Evolutionary conservation across 768 basidiomycete species (phyloP).

Genomic region (Brasilioporus rufonigricans): DNA sequence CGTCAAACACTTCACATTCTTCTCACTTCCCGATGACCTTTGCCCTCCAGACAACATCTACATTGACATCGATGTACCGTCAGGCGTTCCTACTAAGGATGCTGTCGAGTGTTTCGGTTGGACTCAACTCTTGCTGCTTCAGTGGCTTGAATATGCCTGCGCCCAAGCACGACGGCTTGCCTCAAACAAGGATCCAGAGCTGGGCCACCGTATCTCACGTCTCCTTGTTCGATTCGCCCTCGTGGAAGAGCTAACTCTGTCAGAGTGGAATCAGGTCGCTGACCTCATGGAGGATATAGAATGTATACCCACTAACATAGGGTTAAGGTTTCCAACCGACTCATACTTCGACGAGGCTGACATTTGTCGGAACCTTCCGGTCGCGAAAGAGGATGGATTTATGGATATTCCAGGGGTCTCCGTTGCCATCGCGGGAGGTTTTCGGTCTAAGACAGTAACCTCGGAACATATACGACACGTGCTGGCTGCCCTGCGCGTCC

Average conservation of each 20-base stretch:
- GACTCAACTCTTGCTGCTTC: conserved; percentile 64
- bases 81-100: conserved; percentile 44
- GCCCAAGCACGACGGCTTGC: conserved; percentile 28
- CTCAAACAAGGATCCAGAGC: conserved; percentile 23
- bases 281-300: conserved; percentile 46
- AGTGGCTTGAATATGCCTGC: conserved; percentile 70
- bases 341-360: conserved; percentile 85
- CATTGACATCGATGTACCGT: conserved; percentile 57
- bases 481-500: neutral
- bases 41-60: conserved; percentile 75
- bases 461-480: conserved; percentile 2
- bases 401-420: neutral
- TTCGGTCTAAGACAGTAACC: neutral
- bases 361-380: conserved; percentile 48
- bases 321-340: conserved; percentile 65
- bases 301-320: conserved; percentile 73
- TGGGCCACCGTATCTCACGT: conserved; percentile 55
- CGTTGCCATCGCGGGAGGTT: neutral
- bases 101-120: conserved; percentile 59
- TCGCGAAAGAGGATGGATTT: conserved; percentile 2
- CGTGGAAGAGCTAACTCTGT: conserved; percentile 51
- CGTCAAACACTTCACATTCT: conserved; percentile 49
- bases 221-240: conserved; percentile 75
- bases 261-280: conserved; percentile 56
- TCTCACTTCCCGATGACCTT: conserved; percentile 72